A percentile compares a stretch with the other conserved stretches of the same genome.
phyloP scores from a whole-genome alignment of 331 rosid species.

The Prunus yedoensis region DNA sequence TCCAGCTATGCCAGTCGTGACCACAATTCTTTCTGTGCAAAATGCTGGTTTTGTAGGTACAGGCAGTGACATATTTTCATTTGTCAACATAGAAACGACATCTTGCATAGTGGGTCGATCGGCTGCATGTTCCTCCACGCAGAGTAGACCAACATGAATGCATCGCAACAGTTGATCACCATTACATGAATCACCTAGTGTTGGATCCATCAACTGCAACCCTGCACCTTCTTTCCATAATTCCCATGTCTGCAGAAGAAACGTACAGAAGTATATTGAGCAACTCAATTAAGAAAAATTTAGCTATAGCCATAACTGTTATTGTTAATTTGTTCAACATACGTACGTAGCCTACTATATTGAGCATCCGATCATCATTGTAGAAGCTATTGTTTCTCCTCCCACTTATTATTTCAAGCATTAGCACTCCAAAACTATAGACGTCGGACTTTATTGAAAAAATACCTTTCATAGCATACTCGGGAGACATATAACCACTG shows the following conservation, averaged over 20 bases:
- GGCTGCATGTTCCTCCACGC: background rate
- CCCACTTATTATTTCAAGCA: slow-evolving; percentile 11
- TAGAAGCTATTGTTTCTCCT: background rate
- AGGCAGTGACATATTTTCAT: background rate
- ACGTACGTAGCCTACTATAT: slow-evolving; percentile 2
- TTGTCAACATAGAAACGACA: background rate
- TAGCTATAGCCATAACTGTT: no score
- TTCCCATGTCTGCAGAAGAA: slow-evolving; percentile 3
- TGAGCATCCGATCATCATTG: background rate
- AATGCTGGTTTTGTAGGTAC: background rate
- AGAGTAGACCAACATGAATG: background rate
- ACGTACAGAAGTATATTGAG: background rate
- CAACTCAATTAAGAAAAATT: background rate
- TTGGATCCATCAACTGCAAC: background rate
- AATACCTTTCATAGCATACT: background rate
- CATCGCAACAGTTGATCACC: background rate
- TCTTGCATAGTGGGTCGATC: background rate
- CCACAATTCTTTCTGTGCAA: background rate
- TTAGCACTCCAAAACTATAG: background rate
- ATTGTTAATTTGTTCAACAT: background rate
- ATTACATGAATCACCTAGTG: background rate
- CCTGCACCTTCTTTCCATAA: slow-evolving; percentile 6
- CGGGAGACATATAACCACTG: background rate
- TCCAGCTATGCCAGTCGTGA: background rate
- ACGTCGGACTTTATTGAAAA: background rate